A percentile compares a stretch with the other conserved stretches of the same genome.
Conservation (phyloP, 805 yeast genomes). For the Helenozyma rhizophorensis region DNA sequence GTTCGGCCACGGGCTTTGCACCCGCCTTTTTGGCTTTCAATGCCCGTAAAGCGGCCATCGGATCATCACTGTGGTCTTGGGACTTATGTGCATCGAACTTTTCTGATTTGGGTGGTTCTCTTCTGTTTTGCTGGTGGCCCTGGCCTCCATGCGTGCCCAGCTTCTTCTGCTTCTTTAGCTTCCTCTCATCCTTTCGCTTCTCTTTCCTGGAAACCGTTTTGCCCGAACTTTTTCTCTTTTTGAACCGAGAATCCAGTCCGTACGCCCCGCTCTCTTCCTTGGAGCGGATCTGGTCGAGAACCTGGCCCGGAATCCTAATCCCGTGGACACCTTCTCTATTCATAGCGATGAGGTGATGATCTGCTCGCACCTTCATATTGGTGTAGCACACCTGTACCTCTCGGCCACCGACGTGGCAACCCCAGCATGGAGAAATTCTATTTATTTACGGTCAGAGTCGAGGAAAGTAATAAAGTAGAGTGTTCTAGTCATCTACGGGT, state of each 20-base stretch:
- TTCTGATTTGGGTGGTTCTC: too few relatives aligned
- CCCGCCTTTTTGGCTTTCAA: slow-evolving; percentile 9
- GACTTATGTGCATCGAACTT: too few relatives aligned
- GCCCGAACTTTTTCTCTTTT: slow-evolving; percentile 21
- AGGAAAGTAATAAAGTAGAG: too few relatives aligned
- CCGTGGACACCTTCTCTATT: slow-evolving; percentile 29
- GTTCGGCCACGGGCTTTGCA: slow-evolving; percentile 7
- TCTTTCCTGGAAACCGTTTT: slow-evolving; percentile 29
- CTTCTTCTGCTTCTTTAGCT: slow-evolving; percentile 27
- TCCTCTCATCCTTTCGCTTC: slow-evolving; percentile 31
- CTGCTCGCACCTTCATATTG: background rate
- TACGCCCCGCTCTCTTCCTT: slow-evolving; percentile 42
- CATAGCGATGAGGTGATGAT: slow-evolving; percentile 6
- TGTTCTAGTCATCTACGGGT: too few relatives aligned
- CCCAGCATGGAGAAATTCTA: too few relatives aligned
- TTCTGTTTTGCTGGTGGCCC: background rate
- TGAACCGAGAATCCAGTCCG: slow-evolving; percentile 29
- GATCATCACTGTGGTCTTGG: too few relatives aligned
- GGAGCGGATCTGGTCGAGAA: slow-evolving; percentile 47
- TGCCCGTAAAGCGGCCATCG: slow-evolving; percentile 20
- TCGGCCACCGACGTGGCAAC: too few relatives aligned
- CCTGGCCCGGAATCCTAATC: slow-evolving; percentile 52
- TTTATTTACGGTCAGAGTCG: too few relatives aligned
- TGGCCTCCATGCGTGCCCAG: slow-evolving; percentile 4
- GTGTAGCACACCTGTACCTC: slow-evolving; percentile 2